Evolutionary conservation across 1,139 yeast species (phyloP).

Genomic region (Arxiozyma telluris): DNA sequence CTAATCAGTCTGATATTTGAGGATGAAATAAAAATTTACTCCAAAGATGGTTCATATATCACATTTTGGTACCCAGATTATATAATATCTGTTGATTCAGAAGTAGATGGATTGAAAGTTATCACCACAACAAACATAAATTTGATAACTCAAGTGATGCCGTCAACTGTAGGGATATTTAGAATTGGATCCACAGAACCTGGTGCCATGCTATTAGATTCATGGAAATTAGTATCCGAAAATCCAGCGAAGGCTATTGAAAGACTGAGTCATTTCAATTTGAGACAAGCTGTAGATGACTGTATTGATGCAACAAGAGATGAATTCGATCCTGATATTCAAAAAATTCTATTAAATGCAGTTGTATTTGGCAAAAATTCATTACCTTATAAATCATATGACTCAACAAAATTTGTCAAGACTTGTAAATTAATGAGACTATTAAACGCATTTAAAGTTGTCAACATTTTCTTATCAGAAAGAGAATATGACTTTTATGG

Average conservation of each 20-base stretch:
- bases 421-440: slow-evolving; percentile 56
- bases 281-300: slow-evolving; percentile 56
- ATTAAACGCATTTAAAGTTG: slow-evolving; percentile 39
- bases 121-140: slow-evolving; percentile 52
- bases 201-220: slow-evolving; percentile 72
- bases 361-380: slow-evolving; percentile 77
- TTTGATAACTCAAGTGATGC: slow-evolving; percentile 57
- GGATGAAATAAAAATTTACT: slow-evolving; percentile 62
- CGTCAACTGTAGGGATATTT: slow-evolving; percentile 52
- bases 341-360: slow-evolving; percentile 67
- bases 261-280: slow-evolving; percentile 51
- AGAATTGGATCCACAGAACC: slow-evolving; percentile 79
- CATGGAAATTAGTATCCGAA: slow-evolving; percentile 56
- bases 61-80: slow-evolving; percentile 38
- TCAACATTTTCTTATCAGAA: slow-evolving; percentile 64
- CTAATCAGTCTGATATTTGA: slow-evolving; percentile 49
- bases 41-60: slow-evolving; percentile 52
- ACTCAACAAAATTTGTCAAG: slow-evolving; percentile 39
- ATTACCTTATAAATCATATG: slow-evolving; percentile 31
- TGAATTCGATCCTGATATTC: slow-evolving; percentile 72
- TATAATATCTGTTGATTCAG: slow-evolving; percentile 38
- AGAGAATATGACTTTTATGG: slow-evolving; percentile 44
- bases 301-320: slow-evolving; percentile 71
- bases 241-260: slow-evolving; percentile 82
- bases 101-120: slow-evolving; percentile 64